A percentile compares a stretch with the other conserved stretches of the same genome.
phyloP scores from a whole-genome alignment of 2,329 filamentous ascomycete genomes.

The Paecilomyces fulvus region DNA sequence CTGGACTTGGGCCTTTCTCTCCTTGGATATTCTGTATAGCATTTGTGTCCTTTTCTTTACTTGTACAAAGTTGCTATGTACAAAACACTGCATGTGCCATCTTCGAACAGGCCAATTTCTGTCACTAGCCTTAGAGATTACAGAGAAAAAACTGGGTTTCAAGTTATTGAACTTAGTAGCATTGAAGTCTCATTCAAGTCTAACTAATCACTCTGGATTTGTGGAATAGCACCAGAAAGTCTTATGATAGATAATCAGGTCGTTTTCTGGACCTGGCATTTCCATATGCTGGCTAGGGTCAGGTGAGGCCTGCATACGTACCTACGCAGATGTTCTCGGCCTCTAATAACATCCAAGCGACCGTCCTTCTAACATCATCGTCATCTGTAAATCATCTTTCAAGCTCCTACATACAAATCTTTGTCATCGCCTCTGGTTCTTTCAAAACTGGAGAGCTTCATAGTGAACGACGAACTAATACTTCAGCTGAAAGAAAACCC shows the following conservation, averaged over 20 bases:
- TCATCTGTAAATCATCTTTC: background rate
- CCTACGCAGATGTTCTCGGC: background rate
- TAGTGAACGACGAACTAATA: background rate
- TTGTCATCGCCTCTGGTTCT: background rate
- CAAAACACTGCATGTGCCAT: background rate
- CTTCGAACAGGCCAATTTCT: background rate
- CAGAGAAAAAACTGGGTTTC: background rate
- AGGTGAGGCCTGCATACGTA: background rate
- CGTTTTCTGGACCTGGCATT: background rate
- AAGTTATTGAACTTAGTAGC: background rate
- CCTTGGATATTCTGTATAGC: background rate
- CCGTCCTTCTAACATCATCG: background rate
- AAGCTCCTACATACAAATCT: background rate
- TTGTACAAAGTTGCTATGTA: background rate
- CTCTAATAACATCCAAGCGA: background rate
- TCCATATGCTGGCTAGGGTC: background rate
- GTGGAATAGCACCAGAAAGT: too few relatives aligned
- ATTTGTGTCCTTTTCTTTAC: background rate
- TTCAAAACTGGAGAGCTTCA: background rate
- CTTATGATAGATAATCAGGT: too few relatives aligned
- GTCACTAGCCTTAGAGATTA: background rate
- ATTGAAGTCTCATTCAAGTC: background rate
- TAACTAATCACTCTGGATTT: too few relatives aligned
- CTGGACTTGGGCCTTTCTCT: background rate
- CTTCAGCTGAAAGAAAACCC: background rate